Evolutionary conservation across 164 flowering plant genomes (phyloP).

Genomic region (Warburgia ugandensis): DNA sequence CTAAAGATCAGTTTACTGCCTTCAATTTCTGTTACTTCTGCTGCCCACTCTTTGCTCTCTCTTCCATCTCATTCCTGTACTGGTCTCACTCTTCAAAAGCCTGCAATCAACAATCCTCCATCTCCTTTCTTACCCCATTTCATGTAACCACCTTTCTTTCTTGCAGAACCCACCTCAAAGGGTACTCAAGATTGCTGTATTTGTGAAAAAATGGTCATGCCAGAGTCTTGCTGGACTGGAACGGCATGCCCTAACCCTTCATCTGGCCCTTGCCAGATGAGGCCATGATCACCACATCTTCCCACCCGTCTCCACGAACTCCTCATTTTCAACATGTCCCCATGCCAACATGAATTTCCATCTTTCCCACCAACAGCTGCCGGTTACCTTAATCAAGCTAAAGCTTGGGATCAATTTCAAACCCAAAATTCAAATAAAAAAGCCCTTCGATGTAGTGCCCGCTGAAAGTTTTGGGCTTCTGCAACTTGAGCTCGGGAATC

Average conservation of each 20-base stretch:
- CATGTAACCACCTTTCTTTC: slow-evolving; percentile 67
- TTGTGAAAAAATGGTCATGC: slow-evolving; percentile 62
- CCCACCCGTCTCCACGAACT: slow-evolving; percentile 21
- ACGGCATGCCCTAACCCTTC: slow-evolving; percentile 73
- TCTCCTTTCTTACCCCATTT: slow-evolving; percentile 34
- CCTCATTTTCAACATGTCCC: slow-evolving; percentile 27
- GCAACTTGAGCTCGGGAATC: slow-evolving; percentile 41
- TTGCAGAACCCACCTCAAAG: slow-evolving; percentile 30
- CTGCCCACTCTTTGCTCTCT: slow-evolving; percentile 12
- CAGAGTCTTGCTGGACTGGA: slow-evolving; percentile 53
- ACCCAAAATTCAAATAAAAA: slow-evolving; percentile 36
- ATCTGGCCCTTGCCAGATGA: slow-evolving; percentile 30
- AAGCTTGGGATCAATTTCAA: slow-evolving; percentile 52
- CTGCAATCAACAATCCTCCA: slow-evolving; percentile 14
- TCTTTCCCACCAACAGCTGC: slow-evolving; percentile 47
- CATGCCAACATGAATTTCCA: slow-evolving; percentile 42
- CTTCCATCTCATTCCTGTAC: slow-evolving; percentile 19
- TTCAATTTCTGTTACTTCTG: slow-evolving; percentile 12
- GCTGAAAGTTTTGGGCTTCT: slow-evolving; percentile 40
- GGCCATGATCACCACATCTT: slow-evolving; percentile 29
- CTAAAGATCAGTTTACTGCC: slow-evolving; percentile 11
- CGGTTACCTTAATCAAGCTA: slow-evolving; percentile 51
- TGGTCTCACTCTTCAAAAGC: slow-evolving; percentile 30
- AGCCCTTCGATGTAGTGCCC: slow-evolving; percentile 27
- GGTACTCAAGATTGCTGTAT: slow-evolving; percentile 59